Evolutionary conservation across 2,329 filamentous ascomycete species (phyloP).

Genomic region (Arthroderma uncinatum): DNA sequence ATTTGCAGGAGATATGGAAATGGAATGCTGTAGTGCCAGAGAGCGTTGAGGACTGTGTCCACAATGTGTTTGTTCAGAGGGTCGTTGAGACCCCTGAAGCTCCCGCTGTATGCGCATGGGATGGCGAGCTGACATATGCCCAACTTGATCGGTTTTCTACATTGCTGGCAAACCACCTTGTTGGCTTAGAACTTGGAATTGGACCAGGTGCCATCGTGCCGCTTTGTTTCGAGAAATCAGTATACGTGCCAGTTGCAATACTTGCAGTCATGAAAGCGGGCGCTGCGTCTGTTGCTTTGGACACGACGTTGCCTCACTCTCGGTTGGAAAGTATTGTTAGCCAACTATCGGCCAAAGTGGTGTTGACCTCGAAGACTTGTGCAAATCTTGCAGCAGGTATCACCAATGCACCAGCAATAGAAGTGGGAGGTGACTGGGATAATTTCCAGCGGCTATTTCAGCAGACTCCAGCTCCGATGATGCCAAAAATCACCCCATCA

Average conservation of each 20-base stretch:
- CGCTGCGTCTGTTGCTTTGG: constrained; percentile 14
- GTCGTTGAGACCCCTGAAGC: constrained; percentile 10
- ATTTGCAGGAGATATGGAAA: too few relatives aligned
- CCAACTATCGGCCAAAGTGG: too few relatives aligned
- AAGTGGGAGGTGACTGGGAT: too few relatives aligned
- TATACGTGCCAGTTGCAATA: constrained; percentile 12
- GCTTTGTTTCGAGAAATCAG: constrained; percentile 15
- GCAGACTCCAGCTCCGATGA: too few relatives aligned
- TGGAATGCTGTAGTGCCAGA: too few relatives aligned
- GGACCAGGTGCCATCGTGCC: too few relatives aligned
- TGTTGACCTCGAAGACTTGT: too few relatives aligned
- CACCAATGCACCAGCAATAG: too few relatives aligned
- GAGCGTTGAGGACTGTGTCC: constrained; percentile 15
- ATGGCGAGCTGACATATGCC: constrained; percentile 27
- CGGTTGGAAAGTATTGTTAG: constrained; percentile 6
- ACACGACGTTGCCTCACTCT: constrained; percentile 17
- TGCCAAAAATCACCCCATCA: too few relatives aligned
- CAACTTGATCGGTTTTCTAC: constrained; percentile 30
- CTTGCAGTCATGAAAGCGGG: constrained; percentile 16
- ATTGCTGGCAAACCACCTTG: constrained; percentile 25
- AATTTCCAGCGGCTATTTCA: too few relatives aligned
- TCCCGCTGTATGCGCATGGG: constrained; percentile 16
- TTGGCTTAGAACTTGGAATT: too few relatives aligned
- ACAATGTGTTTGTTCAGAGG: constrained; percentile 11
- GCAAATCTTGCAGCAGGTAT: too few relatives aligned